Base-by-base conservation (phyloP, 371 early-diverging fungal species). In the Batkoa obscura region DNA sequence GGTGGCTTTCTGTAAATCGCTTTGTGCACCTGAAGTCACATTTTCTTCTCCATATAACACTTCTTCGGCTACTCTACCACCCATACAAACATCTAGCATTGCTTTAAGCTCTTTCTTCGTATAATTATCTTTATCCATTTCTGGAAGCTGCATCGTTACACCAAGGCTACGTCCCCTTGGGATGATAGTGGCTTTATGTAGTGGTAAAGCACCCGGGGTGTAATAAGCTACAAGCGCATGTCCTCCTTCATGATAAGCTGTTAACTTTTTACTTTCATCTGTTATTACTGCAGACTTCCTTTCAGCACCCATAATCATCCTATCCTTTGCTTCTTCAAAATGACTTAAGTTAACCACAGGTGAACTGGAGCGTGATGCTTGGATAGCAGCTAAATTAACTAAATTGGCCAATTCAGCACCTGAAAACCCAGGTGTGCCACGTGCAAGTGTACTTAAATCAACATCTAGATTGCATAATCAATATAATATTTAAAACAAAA, bases 191-290 rank as follows among this genome's bases (percentile, higher is more conserved):
- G 94, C 97, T 65, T 98, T 98, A 71, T 96, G 94, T 55, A 98
- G 65, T n/a, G 95, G 92, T 77, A 86, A 79, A 4, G 98, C 93
- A 3, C 93, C 93, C 5, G 81, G 78, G n/a, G 95, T 95, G 70
- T 84, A 89, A 59, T 89, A 75, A 2, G 96, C 96, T 2, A 91
- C 93, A 37, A 98, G 70, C 0, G 98, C 86, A 67, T 98, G 98
- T 0, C 98, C 98, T 36, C 94, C 95, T 68, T 98, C 98, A 64
- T 98, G 98, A 63, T 94, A 97, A 0, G 98, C 96, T 2, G 96
- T 96, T 36, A 88, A 64, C 31, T 73, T 71, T 61, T 88, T 90
- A 62, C 74, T 80, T 51, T 90, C 83, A 33, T 85, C 87, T 1
- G 91, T 87, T 51, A 96, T 83, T 4, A 91, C 84, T 2, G 93